Percentiles rank a stretch among this genome's conserved stretches.
These are phyloP conservation scores for Clausena lansium DNA, from an alignment of 345 rosid species.

Conservation along the genomic window DNA sequence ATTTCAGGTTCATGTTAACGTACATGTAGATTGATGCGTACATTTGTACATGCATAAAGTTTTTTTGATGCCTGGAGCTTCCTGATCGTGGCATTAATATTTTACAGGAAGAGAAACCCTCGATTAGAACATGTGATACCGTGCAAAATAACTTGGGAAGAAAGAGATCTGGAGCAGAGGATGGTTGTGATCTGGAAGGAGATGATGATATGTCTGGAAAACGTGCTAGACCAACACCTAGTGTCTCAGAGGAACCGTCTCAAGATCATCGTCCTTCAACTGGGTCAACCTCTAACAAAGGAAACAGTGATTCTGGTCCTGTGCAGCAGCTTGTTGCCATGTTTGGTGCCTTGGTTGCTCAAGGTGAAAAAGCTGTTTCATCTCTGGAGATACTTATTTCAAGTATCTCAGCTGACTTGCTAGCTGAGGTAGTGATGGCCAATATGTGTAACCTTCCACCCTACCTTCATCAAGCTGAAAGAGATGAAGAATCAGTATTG, in stretches of 20 bases:
- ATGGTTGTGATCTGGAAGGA: slow-evolving; percentile 42
- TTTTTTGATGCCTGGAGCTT: slow-evolving; percentile 16
- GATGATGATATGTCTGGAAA: slow-evolving; percentile 58
- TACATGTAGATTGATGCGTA: neutral
- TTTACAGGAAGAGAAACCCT: slow-evolving; percentile 53
- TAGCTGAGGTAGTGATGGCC: slow-evolving; percentile 95
- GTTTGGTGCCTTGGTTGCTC: slow-evolving; percentile 96
- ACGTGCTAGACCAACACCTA: slow-evolving; percentile 58
- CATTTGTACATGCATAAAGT: slow-evolving; percentile 3
- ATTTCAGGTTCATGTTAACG: neutral
- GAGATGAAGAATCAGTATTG: slow-evolving; percentile 50
- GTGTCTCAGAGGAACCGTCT: slow-evolving; percentile 53
- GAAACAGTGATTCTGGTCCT: slow-evolving; percentile 59
- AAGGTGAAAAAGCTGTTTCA: slow-evolving; percentile 89
- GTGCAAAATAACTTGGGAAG: slow-evolving; percentile 38
- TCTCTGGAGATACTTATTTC: slow-evolving; percentile 89
- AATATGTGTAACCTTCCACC: slow-evolving; percentile 79
- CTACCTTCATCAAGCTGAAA: slow-evolving; percentile 45
- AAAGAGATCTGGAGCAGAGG: slow-evolving; percentile 70
- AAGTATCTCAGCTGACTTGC: slow-evolving; percentile 88
- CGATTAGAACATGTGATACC: slow-evolving; percentile 35
- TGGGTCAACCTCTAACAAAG: slow-evolving; percentile 39
- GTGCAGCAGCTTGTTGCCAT: slow-evolving; percentile 90
- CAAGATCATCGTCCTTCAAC: slow-evolving; percentile 47
- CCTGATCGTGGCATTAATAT: slow-evolving; percentile 25